phyloP scores from a whole-genome alignment of 2,329 filamentous ascomycete species.

The Xylariomycetidae sp. region DNA sequence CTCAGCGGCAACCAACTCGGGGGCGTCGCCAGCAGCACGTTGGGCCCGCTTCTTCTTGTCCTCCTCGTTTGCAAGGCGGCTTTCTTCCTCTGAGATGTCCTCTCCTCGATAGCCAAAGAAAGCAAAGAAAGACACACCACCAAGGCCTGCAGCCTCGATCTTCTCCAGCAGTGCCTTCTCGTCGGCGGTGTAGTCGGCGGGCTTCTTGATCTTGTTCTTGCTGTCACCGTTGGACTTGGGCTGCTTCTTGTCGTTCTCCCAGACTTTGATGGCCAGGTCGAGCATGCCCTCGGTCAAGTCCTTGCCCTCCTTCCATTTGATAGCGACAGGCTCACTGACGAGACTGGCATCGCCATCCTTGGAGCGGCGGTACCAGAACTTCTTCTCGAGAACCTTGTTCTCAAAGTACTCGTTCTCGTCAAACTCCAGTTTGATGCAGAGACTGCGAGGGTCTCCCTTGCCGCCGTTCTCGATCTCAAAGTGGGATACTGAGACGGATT shows the following conservation, averaged over 20 bases:
- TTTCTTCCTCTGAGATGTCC: conserved; percentile 69
- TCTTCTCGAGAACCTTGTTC: conserved; percentile 77
- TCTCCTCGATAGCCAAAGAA: conserved; percentile 79
- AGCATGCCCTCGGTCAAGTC: conserved; percentile 81
- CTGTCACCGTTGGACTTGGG: conserved; percentile 29
- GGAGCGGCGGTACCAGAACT: conserved; percentile 77
- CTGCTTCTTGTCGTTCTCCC: conserved; percentile 51
- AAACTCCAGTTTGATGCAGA: conserved; percentile 77
- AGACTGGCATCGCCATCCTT: conserved; percentile 68
- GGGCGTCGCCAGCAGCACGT: conserved; percentile 46
- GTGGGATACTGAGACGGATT: conserved; percentile 66
- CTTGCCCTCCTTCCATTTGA: conserved; percentile 81
- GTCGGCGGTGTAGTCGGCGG: conserved; percentile 48
- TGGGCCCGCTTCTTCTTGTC: conserved; percentile 53
- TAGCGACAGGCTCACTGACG: conserved; percentile 83
- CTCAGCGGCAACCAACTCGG: conserved; percentile 46
- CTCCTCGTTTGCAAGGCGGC: conserved; percentile 53
- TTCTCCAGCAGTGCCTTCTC: conserved; percentile 51
- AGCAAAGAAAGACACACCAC: conserved; percentile 75
- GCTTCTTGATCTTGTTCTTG: conserved; percentile 43
- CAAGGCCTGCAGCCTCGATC: conserved; percentile 58
- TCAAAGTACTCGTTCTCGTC: conserved; percentile 76
- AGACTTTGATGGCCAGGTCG: conserved; percentile 66
- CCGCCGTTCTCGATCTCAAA: conserved; percentile 67
- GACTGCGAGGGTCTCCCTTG: conserved; percentile 72